Evolutionary conservation across 176 grass and related monocot species (phyloP), one percentile per base, ranked within the genome.

Genomic region (Triticum urartu): DNA sequence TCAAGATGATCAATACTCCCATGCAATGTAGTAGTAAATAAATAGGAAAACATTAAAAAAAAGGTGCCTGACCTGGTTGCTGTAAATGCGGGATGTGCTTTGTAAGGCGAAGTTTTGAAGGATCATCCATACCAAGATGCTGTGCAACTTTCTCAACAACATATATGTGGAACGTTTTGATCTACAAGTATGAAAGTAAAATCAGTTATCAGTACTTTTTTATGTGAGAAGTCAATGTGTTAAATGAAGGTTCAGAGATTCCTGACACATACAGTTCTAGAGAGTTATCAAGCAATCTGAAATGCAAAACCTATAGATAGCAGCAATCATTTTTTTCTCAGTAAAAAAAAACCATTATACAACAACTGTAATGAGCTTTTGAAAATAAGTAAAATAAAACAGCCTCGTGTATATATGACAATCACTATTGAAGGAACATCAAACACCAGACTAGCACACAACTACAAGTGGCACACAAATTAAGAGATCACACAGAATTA

Each of bases 51-150:
- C 43, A 54, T 7, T 47, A 12, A 13, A 1, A 12, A 18, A 86
- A 83, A 76, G 68, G 45, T 36, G 42, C 64, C 89, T 66, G 87
- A 89, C 93, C 91, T 92, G 91, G 93, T 58, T 87, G 84, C 50
- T 91, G 84, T 64, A 81, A 91, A 33, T 77, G 82, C 5, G 77
- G 89, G 58, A 85, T 92, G 32, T 95, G 89, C 22, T 68, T 87
- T 80, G 93, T 95, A 85, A 95, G 91, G 7, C 93, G 93, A 56
- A 95, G 84, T 90, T 95, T 95, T 17, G 93, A 95, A 80, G 93
- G 89, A 50, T 95, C 91, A n/a, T 92, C 84, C 24, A 95, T 58
- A 72, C 84, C 78, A 85, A 95, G 88, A 75, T 92, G 86, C 40
- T 54, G 86, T 35, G 91, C 93, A 91, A 92, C 84, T 82, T 88